These are phyloP conservation scores for Zelopaecilomyces penicillatus DNA, from an alignment of 2,329 filamentous ascomycete species.

Conservation along the genomic window DNA sequence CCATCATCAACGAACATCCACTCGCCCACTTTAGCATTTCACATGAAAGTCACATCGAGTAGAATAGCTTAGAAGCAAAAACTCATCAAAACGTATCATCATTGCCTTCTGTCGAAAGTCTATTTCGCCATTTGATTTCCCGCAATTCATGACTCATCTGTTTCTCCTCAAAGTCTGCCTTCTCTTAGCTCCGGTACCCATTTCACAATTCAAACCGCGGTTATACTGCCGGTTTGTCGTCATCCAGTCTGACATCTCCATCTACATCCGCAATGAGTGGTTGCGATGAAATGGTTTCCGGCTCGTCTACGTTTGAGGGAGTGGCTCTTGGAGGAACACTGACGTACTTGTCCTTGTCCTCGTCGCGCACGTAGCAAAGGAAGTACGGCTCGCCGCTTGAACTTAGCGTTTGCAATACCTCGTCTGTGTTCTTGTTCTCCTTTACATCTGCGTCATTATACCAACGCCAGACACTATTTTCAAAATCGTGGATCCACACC, in stretches of 20 bases:
- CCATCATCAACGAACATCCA: too few species aligned
- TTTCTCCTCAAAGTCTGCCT: not conserved
- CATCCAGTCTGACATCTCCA: constrained; percentile 14
- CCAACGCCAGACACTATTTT: constrained; percentile 72
- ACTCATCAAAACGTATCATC: too few species aligned
- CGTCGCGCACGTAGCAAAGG: constrained; percentile 71
- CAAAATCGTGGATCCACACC: constrained; percentile 92
- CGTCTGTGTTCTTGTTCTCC: constrained; percentile 53
- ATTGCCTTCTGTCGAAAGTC: too few species aligned
- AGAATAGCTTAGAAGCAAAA: too few species aligned
- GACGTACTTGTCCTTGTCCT: constrained; percentile 48
- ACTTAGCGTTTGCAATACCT: constrained; percentile 61
- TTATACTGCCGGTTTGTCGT: not conserved
- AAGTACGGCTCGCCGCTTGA: constrained; percentile 71
- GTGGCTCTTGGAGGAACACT: constrained; percentile 34
- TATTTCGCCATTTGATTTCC: too few species aligned
- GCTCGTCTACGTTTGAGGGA: constrained; percentile 9
- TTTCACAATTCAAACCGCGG: not conserved
- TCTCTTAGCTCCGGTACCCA: not conserved
- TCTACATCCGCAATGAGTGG: constrained; percentile 14
- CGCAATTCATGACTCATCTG: too few species aligned
- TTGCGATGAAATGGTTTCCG: constrained; percentile 2
- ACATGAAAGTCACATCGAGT: too few species aligned
- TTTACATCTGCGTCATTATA: constrained; percentile 87
- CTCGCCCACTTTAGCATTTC: too few species aligned